Base-by-base conservation (phyloP, 176 grass and related monocot genomes). In the Dendrocalamus sinicus region DNA sequence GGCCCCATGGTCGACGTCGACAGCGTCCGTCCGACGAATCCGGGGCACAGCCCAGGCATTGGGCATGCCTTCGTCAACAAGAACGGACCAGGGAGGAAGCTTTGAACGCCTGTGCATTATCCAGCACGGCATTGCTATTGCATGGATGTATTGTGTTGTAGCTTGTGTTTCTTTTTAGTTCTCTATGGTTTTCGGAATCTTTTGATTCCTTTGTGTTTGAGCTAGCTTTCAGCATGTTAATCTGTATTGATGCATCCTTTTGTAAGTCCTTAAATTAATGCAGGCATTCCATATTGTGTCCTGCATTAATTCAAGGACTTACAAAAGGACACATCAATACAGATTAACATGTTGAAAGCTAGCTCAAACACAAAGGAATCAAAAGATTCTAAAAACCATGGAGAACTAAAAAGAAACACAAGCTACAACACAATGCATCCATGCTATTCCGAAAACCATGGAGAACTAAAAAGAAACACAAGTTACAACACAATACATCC, bases 11-110 rank as follows among this genome's bases (percentile, higher is more conserved):
- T 75, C 0, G 61, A 1, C 26, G 69, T 23, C 3, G 48, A 70
- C 5, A 85, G 32, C 12, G 11, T 67, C 32, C 74, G 85, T 15
- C 85, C 89, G 52, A 70, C 69, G 2, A 45, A 24, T 51, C 69
- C 75, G 0, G 81, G 89, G 4, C 75, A 87, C 59, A 87, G 75
- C n/a, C 85, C 83, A 3, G 78, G 72, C 1, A 71, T 77, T 5
- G 88, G 88, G 4, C 88, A 90, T 44, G n/a, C 55, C 28, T 63
- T 82, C 65, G 40, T 75, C 73, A 82, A 86, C 78, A 77, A 72
- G 45, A 81, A 83, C 2, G 73, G 32, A 0, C 52, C 10, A 1
- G 54, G 73, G 32, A 83, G 66, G n/a, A 88, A 83, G 66, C 74
- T 78, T 58, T 83, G 15, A 88, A 57, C 15, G 19, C 51, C 7